Evolutionary conservation across 768 basidiomycete genomes (phyloP).

Genomic region (Boletus tylopilopsis): DNA sequence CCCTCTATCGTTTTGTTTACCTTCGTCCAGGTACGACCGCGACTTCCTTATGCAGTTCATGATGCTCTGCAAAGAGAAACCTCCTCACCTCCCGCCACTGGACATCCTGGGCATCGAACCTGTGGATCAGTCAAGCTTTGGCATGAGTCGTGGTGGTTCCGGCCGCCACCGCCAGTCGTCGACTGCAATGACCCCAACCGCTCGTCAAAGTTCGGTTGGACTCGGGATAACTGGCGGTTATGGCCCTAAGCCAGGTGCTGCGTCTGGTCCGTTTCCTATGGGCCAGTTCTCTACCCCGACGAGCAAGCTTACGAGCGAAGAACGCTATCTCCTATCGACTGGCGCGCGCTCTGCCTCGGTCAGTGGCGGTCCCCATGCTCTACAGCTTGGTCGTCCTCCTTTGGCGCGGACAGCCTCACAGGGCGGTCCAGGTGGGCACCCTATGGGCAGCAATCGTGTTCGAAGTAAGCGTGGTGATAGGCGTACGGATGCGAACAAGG

Average conservation of each 20-base stretch:
- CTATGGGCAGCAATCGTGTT: constrained; percentile 54
- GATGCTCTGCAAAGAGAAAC: constrained; percentile 91
- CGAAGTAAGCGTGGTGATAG: constrained; percentile 85
- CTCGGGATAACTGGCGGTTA: constrained; percentile 36
- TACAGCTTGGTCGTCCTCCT: constrained; percentile 54
- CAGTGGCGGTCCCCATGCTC: constrained; percentile 42
- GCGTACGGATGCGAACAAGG: constrained; percentile 55
- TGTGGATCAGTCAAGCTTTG: constrained; percentile 48
- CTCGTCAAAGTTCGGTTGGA: constrained; percentile 49
- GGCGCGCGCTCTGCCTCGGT: constrained; percentile 53
- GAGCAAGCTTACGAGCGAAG: constrained; percentile 64
- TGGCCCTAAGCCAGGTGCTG: constrained; percentile 29
- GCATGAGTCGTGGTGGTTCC: constrained; percentile 60
- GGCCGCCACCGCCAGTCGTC: constrained; percentile 53
- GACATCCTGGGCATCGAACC: constrained; percentile 91
- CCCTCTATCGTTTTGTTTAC: constrained; percentile 6
- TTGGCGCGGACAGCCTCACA: constrained; percentile 72
- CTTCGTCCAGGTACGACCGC: constrained; percentile 77
- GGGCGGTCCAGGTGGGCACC: constrained; percentile 49
- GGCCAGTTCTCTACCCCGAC: constrained; percentile 59
- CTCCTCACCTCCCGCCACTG: constrained; percentile 82
- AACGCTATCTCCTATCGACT: constrained; percentile 51
- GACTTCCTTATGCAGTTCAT: constrained; percentile 98
- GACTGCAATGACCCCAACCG: constrained; percentile 38
- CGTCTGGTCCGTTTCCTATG: constrained; percentile 46